Conservation (phyloP, 148 eudicot genomes). For the Gaultheria prostrata region DNA sequence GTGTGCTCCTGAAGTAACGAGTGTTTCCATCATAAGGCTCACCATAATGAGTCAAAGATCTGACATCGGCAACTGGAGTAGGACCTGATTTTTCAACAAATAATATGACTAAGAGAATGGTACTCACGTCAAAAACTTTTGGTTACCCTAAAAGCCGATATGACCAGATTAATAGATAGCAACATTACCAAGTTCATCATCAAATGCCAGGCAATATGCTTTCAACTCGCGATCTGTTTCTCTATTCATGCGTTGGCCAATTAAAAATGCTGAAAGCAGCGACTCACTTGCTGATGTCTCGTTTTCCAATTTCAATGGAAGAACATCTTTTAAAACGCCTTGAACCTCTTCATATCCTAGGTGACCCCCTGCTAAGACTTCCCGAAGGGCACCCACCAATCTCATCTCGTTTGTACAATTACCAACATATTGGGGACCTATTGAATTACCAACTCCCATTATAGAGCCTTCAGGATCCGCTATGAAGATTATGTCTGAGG, state of each 20-base stretch:
- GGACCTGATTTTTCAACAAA: constrained; percentile 47
- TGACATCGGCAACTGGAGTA: constrained; percentile 82
- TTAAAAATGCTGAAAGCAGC: constrained; percentile 86
- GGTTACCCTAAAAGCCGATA: not conserved
- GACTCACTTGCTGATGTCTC: constrained; percentile 64
- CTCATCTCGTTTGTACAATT: constrained; percentile 84
- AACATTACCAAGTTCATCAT: constrained; percentile 79
- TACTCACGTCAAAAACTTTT: not conserved
- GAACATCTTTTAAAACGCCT: constrained; percentile 84
- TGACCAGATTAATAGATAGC: constrained; percentile 1
- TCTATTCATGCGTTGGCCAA: constrained; percentile 97
- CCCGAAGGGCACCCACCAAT: constrained; percentile 93
- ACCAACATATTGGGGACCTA: constrained; percentile 86
- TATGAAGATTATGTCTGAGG: constrained; percentile 77
- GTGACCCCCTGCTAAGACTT: constrained; percentile 95
- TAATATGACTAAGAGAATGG: not conserved
- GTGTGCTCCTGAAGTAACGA: constrained; percentile 92
- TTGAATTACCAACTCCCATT: constrained; percentile 67
- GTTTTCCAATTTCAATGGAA: constrained; percentile 50
- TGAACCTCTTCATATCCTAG: constrained; percentile 97
- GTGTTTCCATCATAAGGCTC: constrained; percentile 99
- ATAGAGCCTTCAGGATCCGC: constrained; percentile 99
- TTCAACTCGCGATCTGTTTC: constrained; percentile 97
- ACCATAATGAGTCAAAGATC: constrained; percentile 90
- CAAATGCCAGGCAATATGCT: constrained; percentile 98